Conservation (phyloP, 345 rosid species). For the Aurinia saxatilis region DNA sequence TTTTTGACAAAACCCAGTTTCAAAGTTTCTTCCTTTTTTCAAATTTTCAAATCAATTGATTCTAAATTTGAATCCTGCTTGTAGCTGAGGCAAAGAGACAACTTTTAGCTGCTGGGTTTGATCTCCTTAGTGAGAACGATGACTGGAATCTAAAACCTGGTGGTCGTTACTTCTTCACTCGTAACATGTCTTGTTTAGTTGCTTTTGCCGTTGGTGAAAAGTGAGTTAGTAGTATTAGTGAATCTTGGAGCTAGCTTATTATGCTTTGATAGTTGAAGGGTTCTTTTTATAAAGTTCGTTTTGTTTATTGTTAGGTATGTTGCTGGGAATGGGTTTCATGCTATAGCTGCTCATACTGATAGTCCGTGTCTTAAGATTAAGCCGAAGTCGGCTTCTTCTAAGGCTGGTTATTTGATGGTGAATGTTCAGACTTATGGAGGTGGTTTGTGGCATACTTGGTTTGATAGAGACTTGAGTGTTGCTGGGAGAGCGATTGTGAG, state of each 20-base stretch:
- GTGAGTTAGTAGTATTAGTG: conserved; percentile 50
- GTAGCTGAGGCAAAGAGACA: conserved; percentile 84
- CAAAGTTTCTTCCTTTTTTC: background rate
- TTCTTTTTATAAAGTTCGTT: too few species aligned
- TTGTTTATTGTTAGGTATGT: conserved; percentile 55
- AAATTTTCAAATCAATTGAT: too few species aligned
- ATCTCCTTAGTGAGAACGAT: conserved; percentile 64
- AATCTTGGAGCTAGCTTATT: background rate
- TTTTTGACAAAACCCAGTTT: background rate
- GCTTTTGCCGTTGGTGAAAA: conserved; percentile 90
- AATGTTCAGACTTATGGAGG: conserved; percentile 95
- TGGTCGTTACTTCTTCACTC: conserved; percentile 84
- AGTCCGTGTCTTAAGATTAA: conserved; percentile 95
- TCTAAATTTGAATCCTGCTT: too few species aligned
- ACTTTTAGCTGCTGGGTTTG: conserved; percentile 64
- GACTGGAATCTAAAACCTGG: conserved; percentile 92
- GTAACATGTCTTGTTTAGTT: conserved; percentile 91
- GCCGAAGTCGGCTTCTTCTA: conserved; percentile 82
- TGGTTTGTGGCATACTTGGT: conserved; percentile 99
- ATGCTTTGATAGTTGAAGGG: background rate
- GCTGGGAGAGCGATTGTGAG: conserved; percentile 87
- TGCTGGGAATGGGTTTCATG: conserved; percentile 78
- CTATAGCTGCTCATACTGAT: conserved; percentile 91
- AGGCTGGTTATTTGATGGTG: conserved; percentile 80
- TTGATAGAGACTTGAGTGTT: conserved; percentile 91